A percentile compares a stretch with the other conserved stretches of the same genome.
Evolutionary conservation across 2,329 filamentous ascomycete species (phyloP).

Genomic region (Fusarium floridanum): DNA sequence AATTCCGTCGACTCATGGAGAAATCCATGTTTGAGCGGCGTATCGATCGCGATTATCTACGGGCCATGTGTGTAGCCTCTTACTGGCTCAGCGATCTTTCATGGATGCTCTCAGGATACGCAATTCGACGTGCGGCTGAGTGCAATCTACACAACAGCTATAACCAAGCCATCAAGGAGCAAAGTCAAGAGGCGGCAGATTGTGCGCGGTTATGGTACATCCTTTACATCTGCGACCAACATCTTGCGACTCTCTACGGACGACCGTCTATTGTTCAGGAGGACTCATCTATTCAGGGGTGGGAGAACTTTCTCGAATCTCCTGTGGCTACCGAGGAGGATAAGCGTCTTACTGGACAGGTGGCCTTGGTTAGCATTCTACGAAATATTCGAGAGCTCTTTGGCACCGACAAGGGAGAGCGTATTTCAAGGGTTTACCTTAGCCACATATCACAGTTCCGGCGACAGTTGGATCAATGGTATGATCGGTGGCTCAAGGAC

Average conservation of each 20-base stretch:
- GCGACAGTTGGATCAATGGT: slow-evolving; percentile 56
- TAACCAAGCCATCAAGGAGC: slow-evolving; percentile 53
- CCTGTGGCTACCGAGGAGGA: slow-evolving; percentile 66
- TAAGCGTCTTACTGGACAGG: slow-evolving; percentile 69
- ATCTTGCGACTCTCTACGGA: slow-evolving; percentile 72
- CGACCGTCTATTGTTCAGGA: slow-evolving; percentile 70
- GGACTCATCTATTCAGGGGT: slow-evolving; percentile 68
- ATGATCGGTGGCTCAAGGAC: slow-evolving; percentile 52
- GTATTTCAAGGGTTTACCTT: slow-evolving; percentile 64
- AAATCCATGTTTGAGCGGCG: slow-evolving; percentile 56
- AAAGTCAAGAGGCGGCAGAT: slow-evolving; percentile 61
- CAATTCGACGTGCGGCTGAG: slow-evolving; percentile 63
- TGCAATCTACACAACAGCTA: slow-evolving; percentile 60
- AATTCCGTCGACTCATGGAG: slow-evolving; percentile 69
- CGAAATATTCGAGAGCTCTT: slow-evolving; percentile 68
- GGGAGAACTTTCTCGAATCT: slow-evolving; percentile 67
- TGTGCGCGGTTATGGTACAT: slow-evolving; percentile 72
- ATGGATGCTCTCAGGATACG: slow-evolving; percentile 71
- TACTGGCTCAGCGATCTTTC: slow-evolving; percentile 74
- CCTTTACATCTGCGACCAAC: slow-evolving; percentile 71
- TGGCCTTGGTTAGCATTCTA: slow-evolving; percentile 69
- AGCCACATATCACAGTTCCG: slow-evolving; percentile 58
- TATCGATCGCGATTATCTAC: slow-evolving; percentile 64
- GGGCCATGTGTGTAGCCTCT: slow-evolving; percentile 71
- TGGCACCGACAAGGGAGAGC: slow-evolving; percentile 67